These are phyloP conservation scores for Nepenthes mirabilis DNA, from an alignment of 148 eudicot species.

Conservation along the genomic window DNA sequence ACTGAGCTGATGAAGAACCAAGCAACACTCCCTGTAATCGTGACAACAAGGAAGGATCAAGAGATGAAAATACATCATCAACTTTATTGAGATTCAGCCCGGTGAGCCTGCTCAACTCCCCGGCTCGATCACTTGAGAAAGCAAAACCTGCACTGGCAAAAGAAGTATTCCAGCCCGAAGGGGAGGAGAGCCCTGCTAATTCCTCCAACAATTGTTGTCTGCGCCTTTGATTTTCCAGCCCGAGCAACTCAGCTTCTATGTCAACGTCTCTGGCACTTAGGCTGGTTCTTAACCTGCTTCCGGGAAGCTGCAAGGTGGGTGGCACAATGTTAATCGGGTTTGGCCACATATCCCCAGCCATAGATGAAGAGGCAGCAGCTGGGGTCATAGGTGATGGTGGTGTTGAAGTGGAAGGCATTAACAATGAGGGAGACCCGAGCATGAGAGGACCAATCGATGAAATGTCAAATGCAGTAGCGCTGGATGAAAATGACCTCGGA, in stretches of 20 bases:
- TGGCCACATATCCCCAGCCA: constrained; percentile 48
- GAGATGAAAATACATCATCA: constrained; percentile 39
- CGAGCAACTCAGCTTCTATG: constrained; percentile 37
- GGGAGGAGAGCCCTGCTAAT: constrained; percentile 40
- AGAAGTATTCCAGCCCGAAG: constrained; percentile 29
- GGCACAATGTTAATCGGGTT: constrained; percentile 36
- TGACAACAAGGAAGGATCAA: constrained; percentile 25
- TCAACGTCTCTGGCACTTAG: constrained; percentile 44
- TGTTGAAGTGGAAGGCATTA: constrained; percentile 46
- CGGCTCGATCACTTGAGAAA: constrained; percentile 9
- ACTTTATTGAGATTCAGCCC: constrained; percentile 44
- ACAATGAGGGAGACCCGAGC: constrained; percentile 44
- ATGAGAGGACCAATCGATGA: constrained; percentile 41
- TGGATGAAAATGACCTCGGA: constrained; percentile 47
- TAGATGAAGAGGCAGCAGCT: constrained; percentile 44
- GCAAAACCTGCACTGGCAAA: constrained; percentile 1
- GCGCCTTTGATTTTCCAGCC: constrained; percentile 20
- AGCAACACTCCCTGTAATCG: constrained; percentile 28
- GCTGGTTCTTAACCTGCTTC: constrained; percentile 53
- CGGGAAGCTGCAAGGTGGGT: constrained; percentile 55
- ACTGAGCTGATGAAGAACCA: constrained; percentile 19
- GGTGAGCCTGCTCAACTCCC: constrained; percentile 22
- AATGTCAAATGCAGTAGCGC: constrained; percentile 36
- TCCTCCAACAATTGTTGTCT: constrained; percentile 52
- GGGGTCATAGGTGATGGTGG: constrained; percentile 47